A percentile compares a stretch with the other conserved stretches of the same genome.
phyloP scores from a whole-genome alignment of 768 basidiomycete species.

The Phanerochaete carnosa region DNA sequence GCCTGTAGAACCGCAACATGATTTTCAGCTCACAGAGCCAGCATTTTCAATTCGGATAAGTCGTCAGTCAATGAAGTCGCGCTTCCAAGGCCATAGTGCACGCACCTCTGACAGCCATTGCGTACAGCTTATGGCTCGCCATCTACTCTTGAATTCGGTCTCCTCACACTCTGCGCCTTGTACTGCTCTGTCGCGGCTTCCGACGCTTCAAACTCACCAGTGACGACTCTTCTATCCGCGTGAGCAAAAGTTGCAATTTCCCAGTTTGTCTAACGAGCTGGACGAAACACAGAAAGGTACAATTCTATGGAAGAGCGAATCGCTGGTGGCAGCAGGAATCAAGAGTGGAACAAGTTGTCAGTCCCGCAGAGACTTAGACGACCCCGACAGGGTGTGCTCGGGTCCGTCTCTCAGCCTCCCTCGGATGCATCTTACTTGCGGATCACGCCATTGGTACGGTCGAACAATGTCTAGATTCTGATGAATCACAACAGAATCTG shows the following conservation, averaged over 20 bases:
- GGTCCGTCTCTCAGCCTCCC: not conserved
- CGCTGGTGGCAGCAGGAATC: not conserved
- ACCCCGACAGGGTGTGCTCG: constrained; percentile 18
- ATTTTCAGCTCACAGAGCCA: too few relatives aligned
- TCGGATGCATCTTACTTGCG: constrained; percentile 19
- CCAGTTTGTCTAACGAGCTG: not conserved
- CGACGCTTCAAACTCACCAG: not conserved
- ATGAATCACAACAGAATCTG: not conserved
- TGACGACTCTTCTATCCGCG: not conserved
- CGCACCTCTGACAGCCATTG: too few relatives aligned
- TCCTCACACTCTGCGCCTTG: too few relatives aligned
- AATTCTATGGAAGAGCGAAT: not conserved
- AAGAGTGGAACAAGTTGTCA: too few relatives aligned
- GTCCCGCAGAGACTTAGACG: constrained; percentile 15
- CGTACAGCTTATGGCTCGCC: not conserved
- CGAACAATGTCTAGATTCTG: not conserved
- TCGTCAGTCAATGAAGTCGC: too few relatives aligned
- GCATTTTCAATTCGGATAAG: too few relatives aligned
- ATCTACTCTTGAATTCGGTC: too few relatives aligned
- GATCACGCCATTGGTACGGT: not conserved
- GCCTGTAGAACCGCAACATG: too few relatives aligned
- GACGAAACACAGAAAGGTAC: not conserved
- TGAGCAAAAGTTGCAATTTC: too few relatives aligned
- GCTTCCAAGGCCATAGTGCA: too few relatives aligned
- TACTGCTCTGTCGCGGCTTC: not conserved